These are phyloP conservation scores for Podochytrium sp. DNA, from an alignment of 192 early-diverging fungal species.

Conservation along the genomic window DNA sequence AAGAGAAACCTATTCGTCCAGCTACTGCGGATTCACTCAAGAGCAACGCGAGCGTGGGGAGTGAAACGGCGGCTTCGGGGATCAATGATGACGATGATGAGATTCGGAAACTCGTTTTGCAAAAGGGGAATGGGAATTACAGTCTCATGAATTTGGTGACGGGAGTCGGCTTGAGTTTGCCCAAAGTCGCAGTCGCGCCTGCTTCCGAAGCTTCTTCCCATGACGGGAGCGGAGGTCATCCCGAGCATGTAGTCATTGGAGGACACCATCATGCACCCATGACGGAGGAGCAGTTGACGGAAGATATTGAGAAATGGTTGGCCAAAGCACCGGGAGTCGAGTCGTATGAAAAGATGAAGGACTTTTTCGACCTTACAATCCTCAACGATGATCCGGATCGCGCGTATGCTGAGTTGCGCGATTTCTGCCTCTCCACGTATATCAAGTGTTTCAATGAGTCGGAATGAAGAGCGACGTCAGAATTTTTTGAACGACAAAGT, in stretches of 20 bases:
- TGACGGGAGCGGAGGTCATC: no score
- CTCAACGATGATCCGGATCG: slow-evolving; percentile 51
- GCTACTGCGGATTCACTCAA: background rate
- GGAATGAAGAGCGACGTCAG: no score
- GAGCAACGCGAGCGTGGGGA: background rate
- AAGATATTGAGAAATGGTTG: slow-evolving; percentile 47
- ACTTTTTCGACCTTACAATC: slow-evolving; percentile 45
- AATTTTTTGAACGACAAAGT: no score
- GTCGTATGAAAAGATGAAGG: slow-evolving; percentile 24
- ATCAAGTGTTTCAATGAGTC: slow-evolving; percentile 44
- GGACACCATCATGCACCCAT: slow-evolving; percentile 8
- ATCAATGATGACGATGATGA: slow-evolving; percentile 15
- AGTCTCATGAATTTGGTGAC: slow-evolving; percentile 28
- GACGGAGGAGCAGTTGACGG: slow-evolving; percentile 32
- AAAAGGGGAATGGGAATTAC: slow-evolving; percentile 29
- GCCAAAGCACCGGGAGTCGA: slow-evolving; percentile 39
- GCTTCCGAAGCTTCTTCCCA: background rate
- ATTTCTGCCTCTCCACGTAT: slow-evolving; percentile 43
- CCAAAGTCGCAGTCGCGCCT: background rate
- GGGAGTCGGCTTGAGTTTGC: background rate
- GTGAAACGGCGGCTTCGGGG: no score
- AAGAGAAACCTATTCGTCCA: no score
- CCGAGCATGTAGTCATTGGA: no score
- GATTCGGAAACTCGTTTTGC: slow-evolving; percentile 20
- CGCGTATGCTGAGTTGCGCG: slow-evolving; percentile 46